phyloP scores from a whole-genome alignment of 2,329 filamentous ascomycete genomes.

The Epichloe bromicola region DNA sequence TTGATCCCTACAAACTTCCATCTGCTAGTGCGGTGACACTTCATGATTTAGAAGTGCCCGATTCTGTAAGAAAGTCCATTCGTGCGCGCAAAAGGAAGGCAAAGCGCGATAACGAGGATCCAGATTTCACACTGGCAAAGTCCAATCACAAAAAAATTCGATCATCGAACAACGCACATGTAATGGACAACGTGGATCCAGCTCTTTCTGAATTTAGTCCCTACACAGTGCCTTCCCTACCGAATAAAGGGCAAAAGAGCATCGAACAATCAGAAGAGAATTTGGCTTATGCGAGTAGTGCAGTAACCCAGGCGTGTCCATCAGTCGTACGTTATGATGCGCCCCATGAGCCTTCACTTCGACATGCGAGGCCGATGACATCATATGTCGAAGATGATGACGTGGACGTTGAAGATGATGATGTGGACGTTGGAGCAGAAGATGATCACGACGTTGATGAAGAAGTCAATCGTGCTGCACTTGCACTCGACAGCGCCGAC shows the following conservation, averaged over 20 bases:
- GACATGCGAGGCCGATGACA: slow-evolving; percentile 37
- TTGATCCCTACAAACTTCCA: slow-evolving; percentile 43
- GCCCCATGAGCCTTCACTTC: slow-evolving; percentile 32
- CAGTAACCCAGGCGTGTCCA: slow-evolving; percentile 4
- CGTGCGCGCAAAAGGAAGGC: slow-evolving; percentile 40
- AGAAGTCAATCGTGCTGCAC: neutral
- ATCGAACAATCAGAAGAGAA: slow-evolving; percentile 9
- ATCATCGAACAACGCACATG: slow-evolving; percentile 15
- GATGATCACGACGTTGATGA: slow-evolving; percentile 1
- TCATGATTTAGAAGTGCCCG: slow-evolving; percentile 35
- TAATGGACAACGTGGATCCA: slow-evolving; percentile 35
- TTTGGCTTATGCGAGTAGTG: slow-evolving; percentile 19
- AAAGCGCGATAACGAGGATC: slow-evolving; percentile 38
- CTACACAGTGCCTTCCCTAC: neutral
- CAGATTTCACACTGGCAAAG: slow-evolving; percentile 35
- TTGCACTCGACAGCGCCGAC: neutral
- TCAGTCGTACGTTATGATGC: neutral
- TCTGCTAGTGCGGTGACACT: slow-evolving; percentile 28
- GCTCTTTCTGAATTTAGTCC: slow-evolving; percentile 29
- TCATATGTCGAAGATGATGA: slow-evolving; percentile 40
- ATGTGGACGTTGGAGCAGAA: slow-evolving; percentile 20
- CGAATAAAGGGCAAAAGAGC: neutral
- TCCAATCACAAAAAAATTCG: slow-evolving; percentile 30
- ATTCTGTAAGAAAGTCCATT: slow-evolving; percentile 42
- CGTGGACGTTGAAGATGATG: slow-evolving; percentile 19